These are phyloP conservation scores for Populus davidiana DNA, from an alignment of 345 rosid species.

Conservation along the genomic window DNA sequence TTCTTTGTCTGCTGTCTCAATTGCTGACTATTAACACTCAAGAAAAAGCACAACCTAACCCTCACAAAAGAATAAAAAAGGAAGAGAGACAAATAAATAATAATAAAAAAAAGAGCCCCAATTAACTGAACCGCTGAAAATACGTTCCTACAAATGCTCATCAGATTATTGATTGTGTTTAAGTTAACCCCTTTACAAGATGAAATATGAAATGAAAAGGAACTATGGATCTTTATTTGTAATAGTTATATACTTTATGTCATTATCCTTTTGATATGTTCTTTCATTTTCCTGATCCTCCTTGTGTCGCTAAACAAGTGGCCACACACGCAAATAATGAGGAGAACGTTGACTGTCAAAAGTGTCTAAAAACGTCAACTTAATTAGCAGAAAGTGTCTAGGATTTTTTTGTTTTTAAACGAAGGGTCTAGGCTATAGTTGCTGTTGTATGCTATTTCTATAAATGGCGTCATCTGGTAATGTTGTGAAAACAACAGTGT, in stretches of 20 bases:
- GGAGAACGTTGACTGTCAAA: neutral
- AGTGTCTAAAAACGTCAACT: neutral
- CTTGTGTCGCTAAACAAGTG: neutral
- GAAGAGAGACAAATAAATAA: neutral
- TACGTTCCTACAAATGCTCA: neutral
- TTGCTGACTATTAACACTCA: slow-evolving; percentile 4
- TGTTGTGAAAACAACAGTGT: slow-evolving; percentile 43
- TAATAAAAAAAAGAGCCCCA: neutral
- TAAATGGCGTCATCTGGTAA: slow-evolving; percentile 18
- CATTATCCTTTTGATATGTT: neutral
- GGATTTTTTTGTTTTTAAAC: neutral
- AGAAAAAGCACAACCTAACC: neutral
- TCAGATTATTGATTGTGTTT: neutral
- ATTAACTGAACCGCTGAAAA: neutral
- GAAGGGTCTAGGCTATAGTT: neutral
- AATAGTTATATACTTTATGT: neutral
- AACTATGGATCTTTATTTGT: neutral
- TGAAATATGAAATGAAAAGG: no score
- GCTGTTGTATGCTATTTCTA: slow-evolving; percentile 14
- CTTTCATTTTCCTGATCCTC: neutral
- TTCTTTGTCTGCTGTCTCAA: slow-evolving; percentile 12
- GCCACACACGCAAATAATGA: neutral
- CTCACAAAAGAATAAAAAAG: neutral
- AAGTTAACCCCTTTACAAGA: neutral
- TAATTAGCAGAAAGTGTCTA: neutral